Evolutionary conservation across 805 yeast species (phyloP).

Genomic region (Brettanomyces naardenensis): DNA sequence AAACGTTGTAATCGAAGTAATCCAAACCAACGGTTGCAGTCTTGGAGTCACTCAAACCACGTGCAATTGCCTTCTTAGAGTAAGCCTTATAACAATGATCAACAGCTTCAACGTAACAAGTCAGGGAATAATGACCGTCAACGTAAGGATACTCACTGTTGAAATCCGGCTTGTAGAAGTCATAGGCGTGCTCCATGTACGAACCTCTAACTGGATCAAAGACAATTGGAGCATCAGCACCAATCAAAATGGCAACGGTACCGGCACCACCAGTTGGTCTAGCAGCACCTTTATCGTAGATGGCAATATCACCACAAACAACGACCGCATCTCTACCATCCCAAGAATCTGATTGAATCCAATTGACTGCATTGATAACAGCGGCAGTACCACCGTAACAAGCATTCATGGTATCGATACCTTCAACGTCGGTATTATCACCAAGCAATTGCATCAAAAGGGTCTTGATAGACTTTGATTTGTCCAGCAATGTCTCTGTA

Average conservation of each 20-base stretch:
- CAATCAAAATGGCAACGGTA: conserved; percentile 86
- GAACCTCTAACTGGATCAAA: conserved; percentile 87
- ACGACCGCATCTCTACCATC: conserved; percentile 98
- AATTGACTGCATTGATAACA: conserved; percentile 84
- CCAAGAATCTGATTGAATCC: conserved; percentile 96
- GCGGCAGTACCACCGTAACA: conserved; percentile 99
- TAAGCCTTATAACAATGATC: conserved; percentile 81
- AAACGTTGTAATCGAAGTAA: conserved; percentile 84
- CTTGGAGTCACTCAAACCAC: conserved; percentile 34
- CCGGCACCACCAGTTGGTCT: conserved; percentile 99
- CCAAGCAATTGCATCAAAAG: conserved; percentile 91
- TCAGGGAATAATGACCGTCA: conserved; percentile 91
- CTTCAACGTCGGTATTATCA: conserved; percentile 87
- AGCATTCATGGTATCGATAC: conserved; percentile 92
- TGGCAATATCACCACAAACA: conserved; percentile 96
- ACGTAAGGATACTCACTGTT: conserved; percentile 94
- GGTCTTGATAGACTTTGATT: conserved; percentile 93
- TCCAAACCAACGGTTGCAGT: conserved; percentile 58
- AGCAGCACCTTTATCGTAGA: conserved; percentile 94
- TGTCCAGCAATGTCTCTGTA: conserved; percentile 93
- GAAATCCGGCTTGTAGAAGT: conserved; percentile 97
- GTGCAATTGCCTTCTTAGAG: conserved; percentile 62
- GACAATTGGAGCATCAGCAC: conserved; percentile 96
- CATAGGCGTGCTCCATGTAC: conserved; percentile 94
- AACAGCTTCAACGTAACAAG: conserved; percentile 90